phyloP scores from a whole-genome alignment of 805 yeast genomes.

The Saccharomyces jurei region DNA sequence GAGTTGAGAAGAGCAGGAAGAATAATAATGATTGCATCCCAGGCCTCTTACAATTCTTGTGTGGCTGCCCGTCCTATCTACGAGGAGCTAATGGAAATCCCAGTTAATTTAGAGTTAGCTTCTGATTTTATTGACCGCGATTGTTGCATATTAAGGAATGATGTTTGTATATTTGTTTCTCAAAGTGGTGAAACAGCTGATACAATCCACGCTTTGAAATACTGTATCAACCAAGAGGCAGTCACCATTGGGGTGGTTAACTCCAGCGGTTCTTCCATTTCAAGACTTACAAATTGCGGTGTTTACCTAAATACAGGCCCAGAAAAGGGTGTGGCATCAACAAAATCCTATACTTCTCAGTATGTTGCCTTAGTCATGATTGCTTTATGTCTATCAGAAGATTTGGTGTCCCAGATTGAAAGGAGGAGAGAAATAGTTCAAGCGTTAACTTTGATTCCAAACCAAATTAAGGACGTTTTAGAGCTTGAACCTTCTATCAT shows the following conservation, averaged over 20 bases:
- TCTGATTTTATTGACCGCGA: constrained; percentile 90
- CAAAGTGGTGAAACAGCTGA: constrained; percentile 99
- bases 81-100: constrained; percentile 93
- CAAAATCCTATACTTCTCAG: constrained; percentile 98
- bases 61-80: constrained; percentile 92
- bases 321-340: constrained; percentile 97
- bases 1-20: constrained; percentile 91
- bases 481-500: constrained; percentile 66
- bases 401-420: constrained; percentile 62
- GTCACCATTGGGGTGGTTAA: constrained; percentile 95
- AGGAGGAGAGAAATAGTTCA: constrained; percentile 82
- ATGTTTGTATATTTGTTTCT: constrained; percentile 92
- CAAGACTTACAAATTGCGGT: constrained; percentile 97
- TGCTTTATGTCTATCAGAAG: constrained; percentile 88
- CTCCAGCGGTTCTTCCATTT: constrained; percentile 93
- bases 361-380: constrained; percentile 94
- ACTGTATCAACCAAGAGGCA: constrained; percentile 95
- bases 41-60: constrained; percentile 99
- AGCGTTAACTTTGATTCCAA: constrained; percentile 77
- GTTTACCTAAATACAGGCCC: constrained; percentile 99
- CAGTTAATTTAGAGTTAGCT: constrained; percentile 86
- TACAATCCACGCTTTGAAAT: constrained; percentile 87
- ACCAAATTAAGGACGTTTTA: constrained; percentile 73
- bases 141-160: constrained; percentile 96
- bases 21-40: constrained; percentile 97